Conservation (phyloP, 345 rosid genomes). For the Microcos paniculata region DNA sequence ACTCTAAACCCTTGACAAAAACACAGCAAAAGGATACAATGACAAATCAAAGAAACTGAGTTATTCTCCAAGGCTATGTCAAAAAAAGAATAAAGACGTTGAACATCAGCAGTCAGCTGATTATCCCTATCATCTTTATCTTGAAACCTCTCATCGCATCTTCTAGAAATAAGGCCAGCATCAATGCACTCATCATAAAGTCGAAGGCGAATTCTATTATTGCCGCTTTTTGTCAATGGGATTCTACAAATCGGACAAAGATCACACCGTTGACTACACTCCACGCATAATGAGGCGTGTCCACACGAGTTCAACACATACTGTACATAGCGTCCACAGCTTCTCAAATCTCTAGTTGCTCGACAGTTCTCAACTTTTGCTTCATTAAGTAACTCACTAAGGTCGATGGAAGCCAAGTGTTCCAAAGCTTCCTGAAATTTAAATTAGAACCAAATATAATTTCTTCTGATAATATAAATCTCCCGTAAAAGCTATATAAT, state of each 20-base stretch:
- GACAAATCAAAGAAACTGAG: slow-evolving; percentile 80
- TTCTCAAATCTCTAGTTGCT: slow-evolving; percentile 90
- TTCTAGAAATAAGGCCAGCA: slow-evolving; percentile 73
- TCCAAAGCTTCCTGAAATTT: slow-evolving; percentile 78
- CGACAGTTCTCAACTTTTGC: slow-evolving; percentile 87
- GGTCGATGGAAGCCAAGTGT: slow-evolving; percentile 73
- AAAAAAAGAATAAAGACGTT: slow-evolving; percentile 82
- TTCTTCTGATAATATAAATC: neutral
- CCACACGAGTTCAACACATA: slow-evolving; percentile 70
- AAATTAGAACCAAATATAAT: slow-evolving; percentile 13
- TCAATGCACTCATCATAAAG: slow-evolving; percentile 79
- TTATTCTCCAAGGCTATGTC: slow-evolving; percentile 89
- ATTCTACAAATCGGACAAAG: slow-evolving; percentile 85
- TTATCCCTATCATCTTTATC: slow-evolving; percentile 58
- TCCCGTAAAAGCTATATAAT: neutral
- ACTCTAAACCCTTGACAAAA: neutral
- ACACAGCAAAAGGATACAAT: slow-evolving; percentile 67
- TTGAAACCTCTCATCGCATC: slow-evolving; percentile 53
- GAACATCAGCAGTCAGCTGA: slow-evolving; percentile 66
- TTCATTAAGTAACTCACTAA: slow-evolving; percentile 72
- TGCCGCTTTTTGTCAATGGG: slow-evolving; percentile 42
- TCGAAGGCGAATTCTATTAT: slow-evolving; percentile 48
- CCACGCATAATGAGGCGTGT: slow-evolving; percentile 88
- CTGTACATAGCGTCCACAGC: slow-evolving; percentile 79
- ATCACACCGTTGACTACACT: slow-evolving; percentile 83